Evolutionary conservation across 805 yeast genomes (phyloP).

Genomic region (Saccharomycopsis synnaedendra): DNA sequence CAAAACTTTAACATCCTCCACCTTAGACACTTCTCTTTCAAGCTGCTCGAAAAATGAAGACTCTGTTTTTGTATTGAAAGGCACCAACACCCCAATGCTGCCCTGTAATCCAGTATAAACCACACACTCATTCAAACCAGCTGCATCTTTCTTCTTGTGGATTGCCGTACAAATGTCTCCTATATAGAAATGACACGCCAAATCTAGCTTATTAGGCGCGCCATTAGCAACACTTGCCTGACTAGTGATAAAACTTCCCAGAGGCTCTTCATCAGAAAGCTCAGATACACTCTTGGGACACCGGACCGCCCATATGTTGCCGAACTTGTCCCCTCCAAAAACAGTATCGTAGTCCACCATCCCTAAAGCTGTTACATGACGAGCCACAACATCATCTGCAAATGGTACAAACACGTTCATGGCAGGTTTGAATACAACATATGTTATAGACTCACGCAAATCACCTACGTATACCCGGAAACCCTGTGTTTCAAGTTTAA

Average conservation of each 20-base stretch:
- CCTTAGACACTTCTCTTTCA: conserved; percentile 30
- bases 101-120: conserved; percentile 76
- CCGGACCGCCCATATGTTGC: conserved; percentile 62
- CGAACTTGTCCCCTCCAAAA: conserved; percentile 80
- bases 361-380: conserved; percentile 52
- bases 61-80: conserved; percentile 54
- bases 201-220: conserved; percentile 38
- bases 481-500: conserved; percentile 43
- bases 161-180: conserved; percentile 65
- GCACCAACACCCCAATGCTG: conserved; percentile 61
- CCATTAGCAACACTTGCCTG: conserved; percentile 33
- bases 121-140: conserved; percentile 48
- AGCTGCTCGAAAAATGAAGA: conserved; percentile 44
- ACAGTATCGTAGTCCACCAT: conserved; percentile 68
- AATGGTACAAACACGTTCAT: conserved; percentile 46
- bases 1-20: conserved; percentile 30
- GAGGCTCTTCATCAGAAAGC: conserved; percentile 39
- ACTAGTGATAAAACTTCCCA: conserved; percentile 28
- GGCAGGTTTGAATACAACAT: conserved; percentile 38
- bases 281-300: conserved; percentile 38
- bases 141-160: conserved; percentile 38
- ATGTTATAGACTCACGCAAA: conserved; percentile 50
- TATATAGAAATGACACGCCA: conserved; percentile 45
- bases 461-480: conserved; percentile 63
- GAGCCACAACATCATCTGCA: conserved; percentile 55